Evolutionary conservation across 352 stramenopile species (phyloP).

Genomic region (Pythium dissotocum): DNA sequence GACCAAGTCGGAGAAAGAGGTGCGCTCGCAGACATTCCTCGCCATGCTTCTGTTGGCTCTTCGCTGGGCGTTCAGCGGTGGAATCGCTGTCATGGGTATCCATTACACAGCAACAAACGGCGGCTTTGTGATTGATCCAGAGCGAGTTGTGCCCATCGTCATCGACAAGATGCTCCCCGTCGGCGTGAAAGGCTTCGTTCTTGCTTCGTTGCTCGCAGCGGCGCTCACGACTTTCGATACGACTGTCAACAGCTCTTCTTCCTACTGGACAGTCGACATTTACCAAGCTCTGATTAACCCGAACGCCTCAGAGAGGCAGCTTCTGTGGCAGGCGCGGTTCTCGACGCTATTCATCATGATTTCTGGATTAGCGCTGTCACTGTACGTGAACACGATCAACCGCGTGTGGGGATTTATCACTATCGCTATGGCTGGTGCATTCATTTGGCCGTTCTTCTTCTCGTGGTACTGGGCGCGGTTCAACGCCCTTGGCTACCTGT

Average conservation of each 20-base stretch:
- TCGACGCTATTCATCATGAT: constrained; percentile 66
- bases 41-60: constrained; percentile 73
- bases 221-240: constrained; percentile 82
- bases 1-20: constrained; percentile 80
- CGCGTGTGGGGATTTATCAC: constrained; percentile 83
- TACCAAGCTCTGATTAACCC: constrained; percentile 74
- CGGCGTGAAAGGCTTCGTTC: constrained; percentile 64
- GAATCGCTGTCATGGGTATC: constrained; percentile 70
- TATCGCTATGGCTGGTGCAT: constrained; percentile 63
- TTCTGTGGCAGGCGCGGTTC: constrained; percentile 65
- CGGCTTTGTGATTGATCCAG: constrained; percentile 57
- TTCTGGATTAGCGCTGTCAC: constrained; percentile 53
- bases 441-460: constrained; percentile 79
- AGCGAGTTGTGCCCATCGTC: constrained; percentile 73
- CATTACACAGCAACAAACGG: constrained; percentile 54
- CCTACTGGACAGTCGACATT: constrained; percentile 84
- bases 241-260: constrained; percentile 74
- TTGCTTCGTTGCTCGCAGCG: constrained; percentile 67
- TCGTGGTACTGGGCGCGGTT: constrained; percentile 83
- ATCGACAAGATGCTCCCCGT: constrained; percentile 73
- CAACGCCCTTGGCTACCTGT: constrained; percentile 63
- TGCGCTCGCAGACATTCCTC: constrained; percentile 74
- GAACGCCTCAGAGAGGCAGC: constrained; percentile 48
- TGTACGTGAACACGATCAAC: constrained; percentile 77
- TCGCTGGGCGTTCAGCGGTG: constrained; percentile 77